Base-by-base conservation (phyloP, 495 filamentous ascomycete species). In the Trichoderma orchidacearum region DNA sequence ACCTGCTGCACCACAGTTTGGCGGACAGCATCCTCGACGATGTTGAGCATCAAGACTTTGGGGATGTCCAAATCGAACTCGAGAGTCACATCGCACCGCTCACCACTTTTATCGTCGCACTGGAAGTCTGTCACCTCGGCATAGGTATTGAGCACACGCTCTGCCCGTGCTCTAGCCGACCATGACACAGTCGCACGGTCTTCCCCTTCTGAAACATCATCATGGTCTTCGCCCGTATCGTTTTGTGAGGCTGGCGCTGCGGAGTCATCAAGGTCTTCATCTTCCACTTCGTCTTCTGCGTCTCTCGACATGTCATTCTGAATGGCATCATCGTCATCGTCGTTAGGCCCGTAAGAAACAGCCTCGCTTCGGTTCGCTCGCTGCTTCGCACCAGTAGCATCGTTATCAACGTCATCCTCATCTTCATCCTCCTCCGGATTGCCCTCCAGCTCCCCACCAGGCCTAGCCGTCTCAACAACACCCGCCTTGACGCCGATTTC, bases 41-140 rank as follows among this genome's bases (percentile, higher is more conserved):
- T 75, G 59, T 84, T 87, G 59, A 96, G 80, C 75, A 97, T 89
- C 51, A 99, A 83, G 56, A 99, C 73, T 75, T 99, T 99, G 60
- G 94, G 85, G 25, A 85, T 87, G 30, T 78, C 70, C 54, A 84
- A 80, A 57, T 85, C 80, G 68, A 93, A 97, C 68, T 96, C 86
- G 60, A 97, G 76, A 35, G 83, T 83, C 64, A 97, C 80, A 48
- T 85, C 77, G 69, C 87, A 90, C 73, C 82, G 87, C 51, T 80
- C 76, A 61, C 89, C 91, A 38, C 72, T 73, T 56, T 74, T 70
- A 56, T 87, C 79, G 70, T 95, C 88, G 68, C 93, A 95, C 61
- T 80, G 78, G 78, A 95, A 95, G 18, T 76, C 73, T 30, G 79
- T 76, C 56, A 96, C 80, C 60, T 86, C 82, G 15, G 68, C 68